Conservation (phyloP, 1,284 basidiomycete genomes). For the Puccinia triticina region DNA sequence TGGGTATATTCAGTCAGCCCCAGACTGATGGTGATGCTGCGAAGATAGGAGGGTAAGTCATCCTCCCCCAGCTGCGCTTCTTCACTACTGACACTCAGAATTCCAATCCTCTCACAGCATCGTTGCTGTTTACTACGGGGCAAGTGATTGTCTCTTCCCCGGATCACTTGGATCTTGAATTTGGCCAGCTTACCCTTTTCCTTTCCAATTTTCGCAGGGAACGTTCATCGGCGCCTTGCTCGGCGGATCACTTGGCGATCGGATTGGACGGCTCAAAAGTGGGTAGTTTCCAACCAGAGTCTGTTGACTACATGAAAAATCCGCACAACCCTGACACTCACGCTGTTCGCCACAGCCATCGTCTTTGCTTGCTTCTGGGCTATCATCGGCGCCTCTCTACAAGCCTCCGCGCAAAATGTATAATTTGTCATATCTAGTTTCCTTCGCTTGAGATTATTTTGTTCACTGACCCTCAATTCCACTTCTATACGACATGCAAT, state of each 20-base stretch:
- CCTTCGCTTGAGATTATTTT: neutral
- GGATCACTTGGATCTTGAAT: conserved; percentile 22
- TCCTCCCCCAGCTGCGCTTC: neutral
- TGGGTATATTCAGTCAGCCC: conserved; percentile 52
- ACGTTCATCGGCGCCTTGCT: conserved; percentile 57
- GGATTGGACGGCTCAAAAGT: conserved; percentile 47
- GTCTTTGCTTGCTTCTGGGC: conserved; percentile 55
- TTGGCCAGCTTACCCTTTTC: neutral
- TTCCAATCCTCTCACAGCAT: conserved; percentile 17
- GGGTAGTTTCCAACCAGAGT: neutral
- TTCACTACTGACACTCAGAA: neutral
- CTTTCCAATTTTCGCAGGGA: conserved; percentile 54
- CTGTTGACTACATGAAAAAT: neutral
- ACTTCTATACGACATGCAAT: neutral
- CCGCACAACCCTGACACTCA: neutral
- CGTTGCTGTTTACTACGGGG: conserved; percentile 47
- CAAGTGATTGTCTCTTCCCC: conserved; percentile 23
- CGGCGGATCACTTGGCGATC: conserved; percentile 56
- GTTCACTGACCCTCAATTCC: neutral
- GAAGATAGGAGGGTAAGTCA: conserved; percentile 55
- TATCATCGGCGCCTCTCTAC: conserved; percentile 56
- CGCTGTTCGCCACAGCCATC: conserved; percentile 43
- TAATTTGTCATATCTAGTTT: neutral
- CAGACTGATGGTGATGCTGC: conserved; percentile 52
- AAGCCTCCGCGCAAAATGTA: conserved; percentile 54